phyloP scores from a whole-genome alignment of 352 stramenopile species.

The Pythium folliculosum region DNA sequence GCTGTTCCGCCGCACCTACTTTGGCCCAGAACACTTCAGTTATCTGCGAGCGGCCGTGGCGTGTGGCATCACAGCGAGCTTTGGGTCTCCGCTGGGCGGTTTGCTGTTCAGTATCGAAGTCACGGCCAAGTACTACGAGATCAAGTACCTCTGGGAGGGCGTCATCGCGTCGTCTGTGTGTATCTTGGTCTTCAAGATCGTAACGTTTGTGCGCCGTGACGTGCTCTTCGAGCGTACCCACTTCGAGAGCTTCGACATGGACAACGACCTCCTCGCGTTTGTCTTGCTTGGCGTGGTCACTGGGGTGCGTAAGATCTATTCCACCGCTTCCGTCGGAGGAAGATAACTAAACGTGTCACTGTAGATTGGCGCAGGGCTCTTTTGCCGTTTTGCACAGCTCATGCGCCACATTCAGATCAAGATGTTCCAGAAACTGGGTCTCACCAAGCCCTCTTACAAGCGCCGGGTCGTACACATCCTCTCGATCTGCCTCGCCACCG shows the following conservation, averaged over 20 bases:
- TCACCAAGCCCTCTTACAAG: slow-evolving; percentile 55
- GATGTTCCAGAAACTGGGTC: slow-evolving; percentile 52
- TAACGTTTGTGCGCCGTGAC: slow-evolving; percentile 72
- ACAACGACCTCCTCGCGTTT: slow-evolving; percentile 77
- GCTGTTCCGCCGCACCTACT: slow-evolving; percentile 70
- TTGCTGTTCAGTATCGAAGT: slow-evolving; percentile 88
- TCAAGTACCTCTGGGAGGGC: slow-evolving; percentile 83
- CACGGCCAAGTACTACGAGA: slow-evolving; percentile 83
- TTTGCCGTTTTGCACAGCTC: slow-evolving; percentile 53
- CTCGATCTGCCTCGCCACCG: slow-evolving; percentile 60
- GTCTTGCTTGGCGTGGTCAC: slow-evolving; percentile 64
- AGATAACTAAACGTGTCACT: background rate
- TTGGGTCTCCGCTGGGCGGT: slow-evolving; percentile 74
- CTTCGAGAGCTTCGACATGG: slow-evolving; percentile 79
- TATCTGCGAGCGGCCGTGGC: slow-evolving; percentile 71
- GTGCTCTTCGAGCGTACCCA: slow-evolving; percentile 78
- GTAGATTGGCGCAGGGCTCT: slow-evolving; percentile 65
- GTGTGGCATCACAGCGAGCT: slow-evolving; percentile 78
- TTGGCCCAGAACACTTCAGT: slow-evolving; percentile 68
- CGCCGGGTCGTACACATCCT: slow-evolving; percentile 60
- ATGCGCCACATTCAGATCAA: slow-evolving; percentile 52
- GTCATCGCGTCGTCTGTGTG: slow-evolving; percentile 82
- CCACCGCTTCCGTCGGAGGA: background rate
- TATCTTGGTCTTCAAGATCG: slow-evolving; percentile 77
- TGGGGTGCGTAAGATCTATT: slow-evolving; percentile 40